phyloP scores from a whole-genome alignment of 2,329 filamentous ascomycete genomes.

The Zasmidium cellare region DNA sequence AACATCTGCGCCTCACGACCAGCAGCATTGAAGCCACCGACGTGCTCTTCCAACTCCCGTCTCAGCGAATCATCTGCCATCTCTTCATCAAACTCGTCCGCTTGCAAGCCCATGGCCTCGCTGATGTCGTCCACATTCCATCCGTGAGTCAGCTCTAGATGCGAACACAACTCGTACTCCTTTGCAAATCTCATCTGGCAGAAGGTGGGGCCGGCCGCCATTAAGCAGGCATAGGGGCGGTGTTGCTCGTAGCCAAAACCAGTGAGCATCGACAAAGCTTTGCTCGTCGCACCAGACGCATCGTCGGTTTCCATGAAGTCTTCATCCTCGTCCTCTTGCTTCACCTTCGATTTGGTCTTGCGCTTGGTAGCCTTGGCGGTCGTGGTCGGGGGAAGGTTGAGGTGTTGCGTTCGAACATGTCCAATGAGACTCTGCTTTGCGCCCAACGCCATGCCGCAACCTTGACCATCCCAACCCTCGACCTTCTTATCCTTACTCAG shows the following conservation, averaged over 20 bases:
- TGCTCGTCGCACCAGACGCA: constrained; percentile 4
- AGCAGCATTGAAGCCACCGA: background rate
- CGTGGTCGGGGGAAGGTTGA: constrained; percentile 52
- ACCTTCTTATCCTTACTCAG: constrained; percentile 59
- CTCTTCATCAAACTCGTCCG: background rate
- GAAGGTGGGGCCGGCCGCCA: constrained; percentile 29
- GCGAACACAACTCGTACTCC: constrained; percentile 58
- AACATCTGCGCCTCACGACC: background rate
- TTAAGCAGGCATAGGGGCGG: constrained; percentile 54
- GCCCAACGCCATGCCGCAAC: constrained; percentile 73
- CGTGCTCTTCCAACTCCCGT: background rate
- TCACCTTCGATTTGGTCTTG: constrained; percentile 7
- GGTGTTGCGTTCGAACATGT: constrained; percentile 79
- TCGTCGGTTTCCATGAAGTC: constrained; percentile 18
- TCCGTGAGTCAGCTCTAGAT: constrained; percentile 50
- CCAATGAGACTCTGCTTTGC: constrained; percentile 79
- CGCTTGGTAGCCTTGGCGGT: constrained; percentile 2
- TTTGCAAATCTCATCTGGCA: constrained; percentile 59
- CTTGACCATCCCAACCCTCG: constrained; percentile 61
- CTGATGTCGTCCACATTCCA: constrained; percentile 40
- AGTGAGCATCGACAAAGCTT: constrained; percentile 46
- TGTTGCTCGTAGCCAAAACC: constrained; percentile 57
- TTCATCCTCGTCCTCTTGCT: constrained; percentile 12
- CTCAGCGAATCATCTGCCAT: background rate
- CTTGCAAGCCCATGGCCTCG: constrained; percentile 33